Percentiles rank a stretch among this genome's conserved stretches.
Conservation (phyloP, 768 basidiomycete species). For the Kwoniella pini region DNA sequence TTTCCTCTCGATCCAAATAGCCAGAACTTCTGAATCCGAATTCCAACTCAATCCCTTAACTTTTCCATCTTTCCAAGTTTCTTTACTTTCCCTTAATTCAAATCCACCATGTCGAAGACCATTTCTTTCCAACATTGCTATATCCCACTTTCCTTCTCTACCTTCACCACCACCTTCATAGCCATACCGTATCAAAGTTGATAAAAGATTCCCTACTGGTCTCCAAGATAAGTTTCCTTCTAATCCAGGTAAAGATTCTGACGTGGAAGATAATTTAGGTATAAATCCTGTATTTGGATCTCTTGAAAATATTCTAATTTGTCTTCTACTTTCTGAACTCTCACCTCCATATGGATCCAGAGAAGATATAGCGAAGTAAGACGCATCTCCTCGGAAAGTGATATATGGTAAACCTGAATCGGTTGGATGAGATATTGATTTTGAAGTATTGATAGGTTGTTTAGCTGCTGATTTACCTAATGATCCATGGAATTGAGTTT, state of each 20-base stretch:
- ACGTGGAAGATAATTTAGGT: constrained; percentile 70
- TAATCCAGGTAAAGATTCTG: constrained; percentile 77
- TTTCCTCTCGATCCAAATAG: constrained; percentile 46
- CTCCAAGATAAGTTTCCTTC: constrained; percentile 81
- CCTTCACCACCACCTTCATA: constrained; percentile 63
- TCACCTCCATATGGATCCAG: constrained; percentile 58
- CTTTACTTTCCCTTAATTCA: constrained; percentile 59
- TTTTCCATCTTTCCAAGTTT: constrained; percentile 53
- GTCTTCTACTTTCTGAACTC: constrained; percentile 55
- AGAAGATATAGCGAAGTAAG: constrained; percentile 81
- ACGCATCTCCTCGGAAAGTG: constrained; percentile 91
- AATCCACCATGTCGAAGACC: constrained; percentile 92
- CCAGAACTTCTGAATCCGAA: constrained; percentile 69
- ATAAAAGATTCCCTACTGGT: constrained; percentile 84
- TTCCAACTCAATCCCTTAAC: constrained; percentile 83
- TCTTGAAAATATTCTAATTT: constrained; percentile 75
- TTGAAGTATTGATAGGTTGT: constrained; percentile 57
- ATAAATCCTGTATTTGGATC: constrained; percentile 59
- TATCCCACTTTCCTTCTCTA: constrained; percentile 69
- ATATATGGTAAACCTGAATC: constrained; percentile 74
- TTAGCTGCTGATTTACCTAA: constrained; percentile 81
- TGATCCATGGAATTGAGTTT: constrained; percentile 97
- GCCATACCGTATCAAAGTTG: constrained; percentile 76
- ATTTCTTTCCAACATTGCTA: constrained; percentile 94
- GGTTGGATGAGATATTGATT: constrained; percentile 60